Conservation (phyloP, 768 basidiomycete species). For the Pulveroboletus sp. region DNA sequence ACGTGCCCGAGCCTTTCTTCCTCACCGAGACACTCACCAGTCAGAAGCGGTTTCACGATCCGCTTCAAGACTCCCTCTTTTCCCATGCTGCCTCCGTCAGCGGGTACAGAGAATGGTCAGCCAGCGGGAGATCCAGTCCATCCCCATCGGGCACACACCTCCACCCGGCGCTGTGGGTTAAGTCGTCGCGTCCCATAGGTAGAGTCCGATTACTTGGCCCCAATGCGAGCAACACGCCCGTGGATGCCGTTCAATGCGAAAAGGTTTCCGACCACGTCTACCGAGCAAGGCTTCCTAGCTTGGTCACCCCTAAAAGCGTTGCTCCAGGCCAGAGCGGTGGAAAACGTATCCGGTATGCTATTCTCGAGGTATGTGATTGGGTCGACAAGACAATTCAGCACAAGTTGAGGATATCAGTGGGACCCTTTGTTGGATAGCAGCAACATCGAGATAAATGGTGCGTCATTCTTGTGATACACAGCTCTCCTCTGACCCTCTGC, state of each 20-base stretch:
- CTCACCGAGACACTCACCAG: conserved; percentile 78
- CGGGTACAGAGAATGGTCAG: conserved; percentile 75
- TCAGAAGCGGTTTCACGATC: conserved; percentile 90
- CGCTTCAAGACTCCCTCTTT: conserved; percentile 79
- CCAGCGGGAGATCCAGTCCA: conserved; percentile 56
- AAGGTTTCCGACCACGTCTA: conserved; percentile 62
- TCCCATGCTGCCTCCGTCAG: conserved; percentile 76
- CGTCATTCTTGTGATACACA: not conserved
- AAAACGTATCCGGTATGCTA: conserved; percentile 80
- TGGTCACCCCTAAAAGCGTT: conserved; percentile 73
- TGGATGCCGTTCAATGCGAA: conserved; percentile 35
- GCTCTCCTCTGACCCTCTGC: conserved; percentile 11
- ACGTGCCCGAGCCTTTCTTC: conserved; percentile 84
- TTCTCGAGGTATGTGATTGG: conserved; percentile 61
- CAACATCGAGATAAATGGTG: conserved; percentile 81
- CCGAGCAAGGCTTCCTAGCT: conserved; percentile 67
- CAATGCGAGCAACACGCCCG: conserved; percentile 20
- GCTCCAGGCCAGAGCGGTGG: conserved; percentile 55
- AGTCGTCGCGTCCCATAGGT: conserved; percentile 68
- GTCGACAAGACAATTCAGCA: not conserved
- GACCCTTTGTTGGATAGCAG: conserved; percentile 84
- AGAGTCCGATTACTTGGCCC: conserved; percentile 36
- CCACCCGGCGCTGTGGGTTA: conserved; percentile 42
- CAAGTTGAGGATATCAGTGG: conserved; percentile 51
- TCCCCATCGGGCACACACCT: conserved; percentile 11